Evolutionary conservation across 1,284 basidiomycete species (phyloP).

Genomic region (Cutaneotrichosporon cutaneum): DNA sequence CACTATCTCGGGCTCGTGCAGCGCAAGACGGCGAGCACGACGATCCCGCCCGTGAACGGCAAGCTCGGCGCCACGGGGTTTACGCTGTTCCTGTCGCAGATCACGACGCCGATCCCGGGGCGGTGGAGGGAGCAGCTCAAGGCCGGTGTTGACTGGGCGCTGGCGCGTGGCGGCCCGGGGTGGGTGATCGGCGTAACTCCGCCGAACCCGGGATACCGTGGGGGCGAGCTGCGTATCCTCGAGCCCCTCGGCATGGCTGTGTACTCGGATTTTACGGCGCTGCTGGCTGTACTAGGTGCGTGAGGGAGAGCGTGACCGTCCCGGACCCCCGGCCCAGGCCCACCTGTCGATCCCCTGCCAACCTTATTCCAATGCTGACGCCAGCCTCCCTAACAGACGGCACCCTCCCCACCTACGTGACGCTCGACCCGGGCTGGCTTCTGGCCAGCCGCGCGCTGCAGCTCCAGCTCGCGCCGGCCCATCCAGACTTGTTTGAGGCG

Average conservation of each 20-base stretch:
- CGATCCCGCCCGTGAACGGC: not conserved
- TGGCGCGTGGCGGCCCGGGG: conserved; percentile 11
- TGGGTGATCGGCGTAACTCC: conserved; percentile 13
- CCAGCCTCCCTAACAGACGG: conserved; percentile 5
- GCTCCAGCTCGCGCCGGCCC: conserved; percentile 3
- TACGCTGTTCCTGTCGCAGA: conserved; percentile 10
- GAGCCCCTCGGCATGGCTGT: conserved; percentile 12
- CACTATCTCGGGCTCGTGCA: conserved; percentile 10
- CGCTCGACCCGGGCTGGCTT: conserved; percentile 11
- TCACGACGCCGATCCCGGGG: conserved; percentile 3
- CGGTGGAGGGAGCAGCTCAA: conserved; percentile 15
- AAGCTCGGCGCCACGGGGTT: conserved; percentile 13
- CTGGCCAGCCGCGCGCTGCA: conserved; percentile 17
- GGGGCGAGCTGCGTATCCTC: conserved; percentile 1
- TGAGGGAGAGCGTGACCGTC: not conserved
- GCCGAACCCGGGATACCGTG: conserved; percentile 7
- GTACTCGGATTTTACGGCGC: conserved; percentile 15
- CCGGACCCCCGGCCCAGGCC: too few relatives aligned
- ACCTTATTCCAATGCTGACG: not conserved
- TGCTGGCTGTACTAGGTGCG: conserved; percentile 5
- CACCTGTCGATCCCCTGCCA: too few relatives aligned
- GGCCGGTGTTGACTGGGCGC: conserved; percentile 11
- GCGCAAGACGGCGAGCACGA: not conserved
- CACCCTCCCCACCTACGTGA: conserved; percentile 7
- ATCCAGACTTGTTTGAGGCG: conserved; percentile 15